Evolutionary conservation across 1,139 yeast genomes (phyloP), one percentile per base, ranked within the genome.

Genomic region (Taphrina flavorubra): DNA sequence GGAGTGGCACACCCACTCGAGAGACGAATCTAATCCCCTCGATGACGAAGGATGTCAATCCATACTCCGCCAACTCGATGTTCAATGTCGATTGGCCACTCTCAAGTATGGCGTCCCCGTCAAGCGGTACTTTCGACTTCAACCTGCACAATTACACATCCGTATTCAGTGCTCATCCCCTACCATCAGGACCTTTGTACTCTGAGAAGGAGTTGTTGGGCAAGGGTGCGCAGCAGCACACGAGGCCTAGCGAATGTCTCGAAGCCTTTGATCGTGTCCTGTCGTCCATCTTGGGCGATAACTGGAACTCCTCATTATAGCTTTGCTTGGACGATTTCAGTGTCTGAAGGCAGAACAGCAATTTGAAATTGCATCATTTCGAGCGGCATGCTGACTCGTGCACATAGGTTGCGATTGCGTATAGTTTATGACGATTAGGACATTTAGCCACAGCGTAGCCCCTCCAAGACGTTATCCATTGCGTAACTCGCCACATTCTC

Each of bases 31-130:
- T 62, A 16, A 51, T 62, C 4, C 46, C 46, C 6, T 25, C 51
- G 4, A 34, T 63, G 46, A 46, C 67, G 2, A 63, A 63, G 53
- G 67, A 63, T 31, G 18, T 63, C 61, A 63, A 63, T 18, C 67
- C 67, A 25, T 63, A 63, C 39, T 53, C 61, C 6, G 67, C 67
- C 13, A 57, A 49, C 39, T 58, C 59, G 0, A 55, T 37, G 42
- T 55, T 46, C 47, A 44, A 20, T 20, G 36, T 55, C 47, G 67
- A 63, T 25, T 63, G 67, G 67, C 67, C 67, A 37, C 55, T 63
- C 13, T 53, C 67, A 20, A 55, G 34, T 25, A 56, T 63, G 55
- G 61, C 34, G 13, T 63, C 67, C 14, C 67, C 67, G 1, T 42
- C 61, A 10, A 53, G 39, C 6, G 67, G 67, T 40, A 53, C 49